A percentile compares a stretch with the other conserved stretches of the same genome.
Evolutionary conservation across 2,329 filamentous ascomycete species (phyloP).

Genomic region (Calonectria hawksworthii): DNA sequence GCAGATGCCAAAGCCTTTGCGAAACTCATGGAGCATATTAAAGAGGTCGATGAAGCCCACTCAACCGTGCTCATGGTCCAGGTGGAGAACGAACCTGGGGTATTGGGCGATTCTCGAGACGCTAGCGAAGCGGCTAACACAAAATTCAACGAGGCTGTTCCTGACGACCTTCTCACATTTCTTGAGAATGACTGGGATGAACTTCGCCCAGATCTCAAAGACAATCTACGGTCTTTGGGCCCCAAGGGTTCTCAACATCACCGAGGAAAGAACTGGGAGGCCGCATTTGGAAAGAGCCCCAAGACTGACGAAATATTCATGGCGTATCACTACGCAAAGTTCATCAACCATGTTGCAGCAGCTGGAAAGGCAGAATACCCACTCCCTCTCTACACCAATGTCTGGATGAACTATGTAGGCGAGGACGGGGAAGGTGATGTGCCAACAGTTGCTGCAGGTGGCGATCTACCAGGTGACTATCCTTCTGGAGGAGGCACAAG

Average conservation of each 20-base stretch:
- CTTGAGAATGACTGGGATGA: slow-evolving; percentile 19
- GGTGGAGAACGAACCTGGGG: slow-evolving; percentile 64
- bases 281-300: slow-evolving; percentile 45
- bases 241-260: background rate
- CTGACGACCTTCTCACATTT: slow-evolving; percentile 17
- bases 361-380: slow-evolving; percentile 42
- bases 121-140: slow-evolving; percentile 53
- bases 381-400: slow-evolving; percentile 45
- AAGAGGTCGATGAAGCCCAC: slow-evolving; percentile 55
- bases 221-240: background rate
- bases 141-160: slow-evolving; percentile 23
- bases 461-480: slow-evolving; percentile 45
- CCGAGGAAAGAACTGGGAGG: slow-evolving; percentile 39
- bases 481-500: slow-evolving; percentile 44
- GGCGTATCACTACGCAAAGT: slow-evolving; percentile 46
- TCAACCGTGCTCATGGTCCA: slow-evolving; percentile 66
- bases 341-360: slow-evolving; percentile 44
- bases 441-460: slow-evolving; percentile 42
- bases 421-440: slow-evolving; percentile 37
- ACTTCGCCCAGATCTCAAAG: slow-evolving; percentile 19
- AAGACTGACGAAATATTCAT: slow-evolving; percentile 47
- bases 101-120: slow-evolving; percentile 64
- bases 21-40: slow-evolving; percentile 48
- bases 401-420: slow-evolving; percentile 46
- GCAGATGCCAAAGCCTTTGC: slow-evolving; percentile 44